Base-by-base conservation (phyloP, 2,329 filamentous ascomycete genomes). In the Colletotrichum sp. region DNA sequence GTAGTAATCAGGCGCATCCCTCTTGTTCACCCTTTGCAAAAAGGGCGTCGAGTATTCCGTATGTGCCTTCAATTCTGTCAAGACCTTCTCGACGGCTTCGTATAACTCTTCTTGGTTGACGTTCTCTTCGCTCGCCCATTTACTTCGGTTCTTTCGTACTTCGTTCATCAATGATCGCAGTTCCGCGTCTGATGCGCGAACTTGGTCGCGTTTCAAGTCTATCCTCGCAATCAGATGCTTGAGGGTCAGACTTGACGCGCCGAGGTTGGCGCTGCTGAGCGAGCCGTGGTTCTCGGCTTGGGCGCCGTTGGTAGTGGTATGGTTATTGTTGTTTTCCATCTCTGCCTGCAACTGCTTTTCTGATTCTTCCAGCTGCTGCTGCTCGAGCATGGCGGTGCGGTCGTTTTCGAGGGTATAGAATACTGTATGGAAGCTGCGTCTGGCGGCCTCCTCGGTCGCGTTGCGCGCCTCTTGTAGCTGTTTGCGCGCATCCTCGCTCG, bases 11-110 rank as follows among this genome's bases (percentile, higher is more conserved):
- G 96, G 97, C 15, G 96, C 97, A 84, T 99, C 97, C 80, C 97
- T 92, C 87, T 99, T 99, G 87, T 98, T 99, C 68, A 99, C 97
- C 79, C 95, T 92, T 71, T 96, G 95, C 72, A 99, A 86, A 81
- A 99, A 99, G 3, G 97, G 96, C n/a, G 95, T 95, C 2, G 97
- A 98, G 85, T 98, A 98, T 84, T 99, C 97, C 3, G 96, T 98
- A 87, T 98, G 96, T 44, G 97, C 97, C 85, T 99, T 99, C 72
- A 99, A 92, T 84, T 99, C 96, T 82, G 96, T 98, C 81, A 99
- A 89, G 68, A 99, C 97, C 87, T 99, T 99, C 84, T 99, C 97
- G 16, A 97, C 90, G 13, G 97, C 95, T 87, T 99, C 97, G 83
- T 99, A 99, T 8, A 99, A 90, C 85, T 99, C 97, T 85, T 99